Percentiles rank a stretch among this genome's conserved stretches.
Evolutionary conservation across 1,284 basidiomycete species (phyloP).

Genomic region (Ganoderma sinense): DNA sequence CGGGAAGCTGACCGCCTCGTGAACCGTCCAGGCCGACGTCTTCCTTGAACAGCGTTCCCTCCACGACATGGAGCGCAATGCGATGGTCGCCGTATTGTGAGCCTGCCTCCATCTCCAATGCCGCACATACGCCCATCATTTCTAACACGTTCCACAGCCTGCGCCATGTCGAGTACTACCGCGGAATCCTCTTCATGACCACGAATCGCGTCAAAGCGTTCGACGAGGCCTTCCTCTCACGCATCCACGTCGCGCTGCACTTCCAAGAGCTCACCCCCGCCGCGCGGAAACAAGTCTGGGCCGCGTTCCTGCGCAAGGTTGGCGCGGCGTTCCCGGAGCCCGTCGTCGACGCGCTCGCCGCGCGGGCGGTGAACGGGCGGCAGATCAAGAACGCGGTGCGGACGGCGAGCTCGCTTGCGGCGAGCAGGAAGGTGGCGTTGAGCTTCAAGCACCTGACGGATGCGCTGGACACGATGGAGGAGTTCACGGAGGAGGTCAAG

Average conservation of each 20-base stretch:
- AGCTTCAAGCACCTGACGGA: constrained; percentile 54
- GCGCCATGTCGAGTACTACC: constrained; percentile 68
- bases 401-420: constrained; percentile 63
- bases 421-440: constrained; percentile 52
- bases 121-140: background rate
- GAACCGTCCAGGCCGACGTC: constrained; percentile 40
- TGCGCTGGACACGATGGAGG: constrained; percentile 64
- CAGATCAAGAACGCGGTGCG: constrained; percentile 70
- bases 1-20: background rate
- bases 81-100: constrained; percentile 66
- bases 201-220: constrained; percentile 72
- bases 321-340: constrained; percentile 41
- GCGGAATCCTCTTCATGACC: constrained; percentile 72
- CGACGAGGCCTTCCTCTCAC: constrained; percentile 72
- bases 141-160: constrained; percentile 36
- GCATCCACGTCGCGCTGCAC: constrained; percentile 68
- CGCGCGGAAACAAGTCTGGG: constrained; percentile 62
- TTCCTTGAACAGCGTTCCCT: constrained; percentile 69
- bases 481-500: constrained; percentile 59
- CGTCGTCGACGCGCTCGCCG: constrained; percentile 52
- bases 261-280: constrained; percentile 58
- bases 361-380: constrained; percentile 59
- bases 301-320: constrained; percentile 56
- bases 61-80: constrained; percentile 65
- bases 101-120: background rate